Evolutionary conservation across 805 yeast genomes (phyloP).

Genomic region (Tetrapisispora namnaoensis): DNA sequence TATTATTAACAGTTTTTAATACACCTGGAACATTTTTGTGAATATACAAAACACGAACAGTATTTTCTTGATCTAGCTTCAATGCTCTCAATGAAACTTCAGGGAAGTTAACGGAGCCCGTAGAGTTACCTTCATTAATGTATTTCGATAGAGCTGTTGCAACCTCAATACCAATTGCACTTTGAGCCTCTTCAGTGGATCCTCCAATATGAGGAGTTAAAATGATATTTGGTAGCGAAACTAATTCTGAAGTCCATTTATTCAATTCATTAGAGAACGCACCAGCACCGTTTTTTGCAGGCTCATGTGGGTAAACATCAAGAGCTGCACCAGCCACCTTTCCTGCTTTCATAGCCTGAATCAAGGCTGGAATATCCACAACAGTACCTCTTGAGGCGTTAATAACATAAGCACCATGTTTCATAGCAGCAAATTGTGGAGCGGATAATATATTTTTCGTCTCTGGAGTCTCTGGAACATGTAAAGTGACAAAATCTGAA

Average conservation of each 20-base stretch:
- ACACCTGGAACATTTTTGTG: slow-evolving; percentile 99
- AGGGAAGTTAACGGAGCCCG: slow-evolving; percentile 97
- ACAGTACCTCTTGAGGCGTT: slow-evolving; percentile 98
- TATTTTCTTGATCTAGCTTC: slow-evolving; percentile 75
- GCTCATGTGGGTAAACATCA: slow-evolving; percentile 95
- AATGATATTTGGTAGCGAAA: slow-evolving; percentile 75
- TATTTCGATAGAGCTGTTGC: slow-evolving; percentile 76
- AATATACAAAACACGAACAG: slow-evolving; percentile 88
- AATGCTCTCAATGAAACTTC: slow-evolving; percentile 87
- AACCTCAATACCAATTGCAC: slow-evolving; percentile 95
- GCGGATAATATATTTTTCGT: slow-evolving; percentile 83
- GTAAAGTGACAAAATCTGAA: slow-evolving; percentile 86
- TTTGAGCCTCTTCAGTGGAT: slow-evolving; percentile 97
- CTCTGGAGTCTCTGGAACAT: slow-evolving; percentile 91
- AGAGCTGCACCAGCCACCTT: slow-evolving; percentile 95
- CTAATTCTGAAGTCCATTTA: slow-evolving; percentile 73
- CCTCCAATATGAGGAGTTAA: slow-evolving; percentile 98
- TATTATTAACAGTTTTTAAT: slow-evolving; percentile 91
- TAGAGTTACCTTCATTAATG: slow-evolving; percentile 91
- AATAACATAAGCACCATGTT: slow-evolving; percentile 86
- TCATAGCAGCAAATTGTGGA: slow-evolving; percentile 92
- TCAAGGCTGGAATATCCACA: slow-evolving; percentile 88
- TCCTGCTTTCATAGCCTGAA: slow-evolving; percentile 85
- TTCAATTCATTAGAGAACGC: slow-evolving; percentile 66
- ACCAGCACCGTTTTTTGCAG: slow-evolving; percentile 89